These are phyloP conservation scores for Sclerotinia subarctica DNA, from an alignment of 2,329 filamentous ascomycete genomes.

Conservation along the genomic window DNA sequence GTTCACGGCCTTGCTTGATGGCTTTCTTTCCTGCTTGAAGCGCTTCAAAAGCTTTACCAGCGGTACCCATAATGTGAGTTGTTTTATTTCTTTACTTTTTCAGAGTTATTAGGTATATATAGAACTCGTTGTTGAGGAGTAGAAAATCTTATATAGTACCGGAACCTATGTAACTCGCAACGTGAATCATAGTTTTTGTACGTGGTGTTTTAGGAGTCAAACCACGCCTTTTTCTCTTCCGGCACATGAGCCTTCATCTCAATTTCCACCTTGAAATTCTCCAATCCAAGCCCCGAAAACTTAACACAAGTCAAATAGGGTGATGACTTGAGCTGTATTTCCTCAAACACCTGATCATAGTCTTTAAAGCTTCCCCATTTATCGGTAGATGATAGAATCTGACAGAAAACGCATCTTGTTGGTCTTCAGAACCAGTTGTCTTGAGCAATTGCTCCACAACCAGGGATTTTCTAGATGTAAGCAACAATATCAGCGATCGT, in stretches of 20 bases:
- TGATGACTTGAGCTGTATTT: not conserved
- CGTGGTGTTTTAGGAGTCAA: not conserved
- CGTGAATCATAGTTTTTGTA: not conserved
- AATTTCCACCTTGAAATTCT: conserved; percentile 44
- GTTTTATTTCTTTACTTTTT: not conserved
- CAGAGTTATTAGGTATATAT: not conserved
- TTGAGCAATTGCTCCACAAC: conserved; percentile 49
- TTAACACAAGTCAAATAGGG: not conserved
- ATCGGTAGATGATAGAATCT: conserved; percentile 47
- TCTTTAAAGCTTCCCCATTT: conserved; percentile 26
- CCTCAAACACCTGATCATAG: not conserved
- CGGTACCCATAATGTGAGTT: not conserved
- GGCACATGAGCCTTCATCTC: conserved; percentile 51
- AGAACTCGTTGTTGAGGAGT: not conserved
- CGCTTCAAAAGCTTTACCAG: not conserved
- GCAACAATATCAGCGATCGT: conserved; percentile 40
- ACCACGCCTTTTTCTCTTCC: not conserved
- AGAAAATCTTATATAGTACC: not conserved
- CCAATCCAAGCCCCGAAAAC: not conserved
- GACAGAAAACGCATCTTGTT: conserved; percentile 52
- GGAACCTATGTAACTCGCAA: not conserved
- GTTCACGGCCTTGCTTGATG: not conserved
- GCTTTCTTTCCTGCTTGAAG: not conserved
- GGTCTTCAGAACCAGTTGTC: conserved; percentile 54
- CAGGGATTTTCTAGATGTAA: conserved; percentile 53